Percentiles rank a stretch among this genome's conserved stretches.
Evolutionary conservation across 495 filamentous ascomycete species (phyloP).

Genomic region (Penicillium arizonense): DNA sequence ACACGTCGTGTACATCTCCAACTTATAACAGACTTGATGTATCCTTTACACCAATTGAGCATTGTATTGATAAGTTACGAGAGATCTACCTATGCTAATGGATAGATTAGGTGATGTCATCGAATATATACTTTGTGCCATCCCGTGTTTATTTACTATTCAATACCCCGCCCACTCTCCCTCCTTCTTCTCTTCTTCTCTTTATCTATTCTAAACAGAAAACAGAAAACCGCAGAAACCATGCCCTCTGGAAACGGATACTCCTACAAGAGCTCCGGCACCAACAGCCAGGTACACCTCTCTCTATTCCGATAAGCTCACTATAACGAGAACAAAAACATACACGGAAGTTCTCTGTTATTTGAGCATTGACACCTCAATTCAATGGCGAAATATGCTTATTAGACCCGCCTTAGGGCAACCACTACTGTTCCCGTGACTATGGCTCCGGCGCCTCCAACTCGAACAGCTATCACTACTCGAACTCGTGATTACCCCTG

Average conservation of each 20-base stretch:
- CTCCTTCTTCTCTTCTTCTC: not conserved
- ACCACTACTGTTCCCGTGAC: slow-evolving; percentile 51
- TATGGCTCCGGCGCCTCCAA: slow-evolving; percentile 43
- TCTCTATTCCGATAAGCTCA: not conserved
- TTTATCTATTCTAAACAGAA: not conserved
- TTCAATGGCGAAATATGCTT: not conserved
- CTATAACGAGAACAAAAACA: no score
- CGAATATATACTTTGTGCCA: no score
- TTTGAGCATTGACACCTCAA: no score
- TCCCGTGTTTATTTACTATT: no score
- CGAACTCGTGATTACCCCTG: slow-evolving; percentile 36
- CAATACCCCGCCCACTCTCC: no score
- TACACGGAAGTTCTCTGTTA: no score
- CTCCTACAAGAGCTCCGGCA: slow-evolving; percentile 40
- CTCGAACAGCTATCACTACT: slow-evolving; percentile 49
- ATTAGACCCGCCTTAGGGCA: slow-evolving; percentile 31
- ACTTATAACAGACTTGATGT: no score
- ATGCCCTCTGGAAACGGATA: slow-evolving; percentile 37
- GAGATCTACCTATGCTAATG: no score
- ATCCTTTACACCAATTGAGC: no score
- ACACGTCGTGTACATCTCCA: no score
- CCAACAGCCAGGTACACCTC: slow-evolving; percentile 42
- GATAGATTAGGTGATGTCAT: no score
- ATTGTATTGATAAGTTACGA: no score
- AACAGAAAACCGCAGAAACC: not conserved